Evolutionary conservation across 2,329 filamentous ascomycete species (phyloP), one percentile per base, ranked within the genome.

Genomic region (Salinomyces thailandicus): DNA sequence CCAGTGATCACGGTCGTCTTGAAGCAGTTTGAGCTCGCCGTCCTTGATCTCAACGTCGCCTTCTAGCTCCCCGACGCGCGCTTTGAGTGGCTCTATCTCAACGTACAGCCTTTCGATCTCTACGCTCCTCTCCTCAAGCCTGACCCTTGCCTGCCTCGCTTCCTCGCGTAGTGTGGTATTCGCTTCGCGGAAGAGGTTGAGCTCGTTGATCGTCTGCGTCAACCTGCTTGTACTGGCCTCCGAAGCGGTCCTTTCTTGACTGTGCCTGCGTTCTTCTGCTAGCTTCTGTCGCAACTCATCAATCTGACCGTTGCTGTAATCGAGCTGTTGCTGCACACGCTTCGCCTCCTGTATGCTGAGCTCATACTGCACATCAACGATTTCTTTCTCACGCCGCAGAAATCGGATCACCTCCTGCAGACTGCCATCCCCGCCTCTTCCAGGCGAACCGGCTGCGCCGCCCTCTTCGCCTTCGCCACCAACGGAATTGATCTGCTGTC

Each of bases 121-220:
- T 46, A 73, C 69, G 14, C 73, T 75, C 65, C 85, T 91, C 52
- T 85, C 80, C 0, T 75, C 67, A 16, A 95, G 69, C 46, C 85
- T 78, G 9, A 77, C 69, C 48, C 91, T 83, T 2, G 85, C 76
- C 50, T 86, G 80, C 37, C 81, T 77, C 42, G 83, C 79, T 57
- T 98, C 87, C 48, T 83, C 85, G 29, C 93, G 83, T 12, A 98
- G 71, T 1, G 89, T 91, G 38, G 83, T 83, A 50, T 84, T 94
- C 65, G 87, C 95, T 62, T 98, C 91, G 8, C 91, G 82, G 68
- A 93, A 93, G 12, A 95, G 70, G 52, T 98, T 98, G 41, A 98
- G 75, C 60, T 98, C 86, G 52, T 93, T 91, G 42, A 98, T 74
- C 46, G 93, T 95, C 47, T 93, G 80, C 77, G 94, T 86, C 4